Evolutionary conservation across 2,329 filamentous ascomycete genomes (phyloP), one percentile per base, ranked within the genome.

Genomic region (Dissoconium aciculare): DNA sequence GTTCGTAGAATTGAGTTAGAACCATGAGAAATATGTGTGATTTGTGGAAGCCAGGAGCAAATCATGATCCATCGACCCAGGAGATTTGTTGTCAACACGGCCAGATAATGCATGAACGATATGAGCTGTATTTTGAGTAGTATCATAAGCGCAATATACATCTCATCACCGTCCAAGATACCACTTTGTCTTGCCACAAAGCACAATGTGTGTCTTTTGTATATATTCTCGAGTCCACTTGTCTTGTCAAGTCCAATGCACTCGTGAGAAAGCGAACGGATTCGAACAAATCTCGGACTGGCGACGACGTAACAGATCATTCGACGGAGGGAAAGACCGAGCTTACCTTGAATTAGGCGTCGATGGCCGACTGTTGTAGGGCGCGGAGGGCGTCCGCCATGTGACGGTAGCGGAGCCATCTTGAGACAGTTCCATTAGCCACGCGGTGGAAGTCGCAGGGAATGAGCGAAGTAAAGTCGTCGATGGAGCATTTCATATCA

Each of bases 331-430:
- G 28, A 32, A 13, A 9, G 14, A 19, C 17, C 8, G n/a, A 15
- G 32, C 41, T 19, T 40, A 43, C 44, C 42, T 45, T 26, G 33
- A 39, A 15, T 34, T 35, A 21, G 39, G 32, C 17, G 35, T 40
- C 26, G 39, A 34, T n/a, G 37, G 36, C 23, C 27, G 30, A 32
- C 33, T 35, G 21, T 33, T 35, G 5, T 39, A 44, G 31, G 44
- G 32, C 34, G 39, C 42, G n/a, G 47, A 50, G 16, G 34, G 17
- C 25, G 47, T 42, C 37, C 45, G 43, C 43, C 46, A 43, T 41
- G 42, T 42, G 34, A 44, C 39, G 25, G 43, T 40, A 25, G 28
- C 27, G 16, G 36, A 31, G 28, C 25, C 47, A 46, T 50, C 39
- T 37, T 42, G 36, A n/a, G n/a, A n/a, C n/a, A n/a, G n/a, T n/a